phyloP scores from a whole-genome alignment of 768 basidiomycete species.

The Boletus tomentosulus region DNA sequence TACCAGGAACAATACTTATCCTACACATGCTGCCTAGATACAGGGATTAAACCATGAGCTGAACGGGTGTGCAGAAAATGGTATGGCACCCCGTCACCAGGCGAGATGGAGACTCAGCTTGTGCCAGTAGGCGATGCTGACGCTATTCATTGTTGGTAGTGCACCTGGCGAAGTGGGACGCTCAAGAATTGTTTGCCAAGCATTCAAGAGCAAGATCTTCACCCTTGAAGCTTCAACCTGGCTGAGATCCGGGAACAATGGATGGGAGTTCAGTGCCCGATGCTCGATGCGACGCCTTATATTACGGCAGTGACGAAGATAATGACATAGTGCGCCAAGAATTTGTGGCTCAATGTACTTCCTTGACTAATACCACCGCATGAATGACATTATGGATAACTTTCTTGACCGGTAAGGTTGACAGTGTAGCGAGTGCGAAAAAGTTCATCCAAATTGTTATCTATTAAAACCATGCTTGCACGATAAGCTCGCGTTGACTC shows the following conservation, averaged over 20 bases:
- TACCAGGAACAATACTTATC: not conserved
- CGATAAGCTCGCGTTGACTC: not conserved
- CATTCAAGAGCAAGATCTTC: not conserved
- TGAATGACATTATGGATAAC: not conserved
- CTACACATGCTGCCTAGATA: not conserved
- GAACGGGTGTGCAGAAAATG: too few relatives aligned
- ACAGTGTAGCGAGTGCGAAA: not conserved
- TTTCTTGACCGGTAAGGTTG: too few relatives aligned
- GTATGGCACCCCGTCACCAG: too few relatives aligned
- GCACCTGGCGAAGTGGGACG: too few relatives aligned
- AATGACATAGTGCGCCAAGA: too few relatives aligned
- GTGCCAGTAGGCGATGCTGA: too few relatives aligned
- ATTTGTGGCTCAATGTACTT: not conserved
- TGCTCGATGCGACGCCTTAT: not conserved
- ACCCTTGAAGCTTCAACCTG: not conserved
- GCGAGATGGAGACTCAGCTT: not conserved
- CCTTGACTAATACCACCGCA: not conserved
- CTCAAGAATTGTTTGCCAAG: not conserved
- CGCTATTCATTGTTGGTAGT: too few relatives aligned
- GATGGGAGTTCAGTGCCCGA: not conserved
- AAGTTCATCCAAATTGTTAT: not conserved
- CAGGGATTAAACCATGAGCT: not conserved
- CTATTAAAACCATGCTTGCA: not conserved
- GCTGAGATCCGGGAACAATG: not conserved
- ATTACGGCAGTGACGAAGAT: not conserved